Evolutionary conservation across 192 early-diverging fungal genomes (phyloP), one percentile per base, ranked within the genome.

Genomic region (Gamsiella multidivaricata): DNA sequence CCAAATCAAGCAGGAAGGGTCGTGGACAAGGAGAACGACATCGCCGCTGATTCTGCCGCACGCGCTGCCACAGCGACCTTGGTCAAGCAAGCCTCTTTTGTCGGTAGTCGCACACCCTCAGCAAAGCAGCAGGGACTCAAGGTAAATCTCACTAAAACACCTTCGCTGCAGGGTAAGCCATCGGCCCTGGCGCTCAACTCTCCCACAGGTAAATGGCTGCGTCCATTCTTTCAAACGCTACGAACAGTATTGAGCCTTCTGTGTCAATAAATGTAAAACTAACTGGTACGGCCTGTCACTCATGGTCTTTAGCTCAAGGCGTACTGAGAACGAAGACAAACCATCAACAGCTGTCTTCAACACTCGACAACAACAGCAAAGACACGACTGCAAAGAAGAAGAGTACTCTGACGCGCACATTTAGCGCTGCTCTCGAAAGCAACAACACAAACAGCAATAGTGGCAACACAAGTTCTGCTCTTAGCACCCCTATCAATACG

Each of bases 311-410:
- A 55, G 58, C 18, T 14, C 32, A 43, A 25, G 60, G 64, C 49
- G 63, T 75, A 18, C 43, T 75, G n/a, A 29, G 71, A 39, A 14
- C 63, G n/a, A 75, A 75, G 43, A 75, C 71, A n/a, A 75, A 75
- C 28, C 29, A 33, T 9, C 71, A 65, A 14, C 71, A 66, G 11
- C 57, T 52, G 26, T 57, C 63, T 17, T 14, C 57, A 54, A 14
- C 49, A 32, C 18, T 20, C 42, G 51, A 54, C 39, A 36, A 28
- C 32, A 32, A 18, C 52, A 8, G 23, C 12, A 28, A 49, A 9
- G 37, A 39, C 15, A 22, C 63, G 3, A 20, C 63, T 6, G 20
- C 25, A 20, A 61, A 39, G 4, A 75, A 66, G 41, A 58, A 65
- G 33, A 37, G 52, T 25, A 41, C 23, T 14, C 49, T 78, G 23